These are phyloP conservation scores for Hypoxylon sp. DNA, from an alignment of 2,329 filamentous ascomycete genomes.

Conservation along the genomic window DNA sequence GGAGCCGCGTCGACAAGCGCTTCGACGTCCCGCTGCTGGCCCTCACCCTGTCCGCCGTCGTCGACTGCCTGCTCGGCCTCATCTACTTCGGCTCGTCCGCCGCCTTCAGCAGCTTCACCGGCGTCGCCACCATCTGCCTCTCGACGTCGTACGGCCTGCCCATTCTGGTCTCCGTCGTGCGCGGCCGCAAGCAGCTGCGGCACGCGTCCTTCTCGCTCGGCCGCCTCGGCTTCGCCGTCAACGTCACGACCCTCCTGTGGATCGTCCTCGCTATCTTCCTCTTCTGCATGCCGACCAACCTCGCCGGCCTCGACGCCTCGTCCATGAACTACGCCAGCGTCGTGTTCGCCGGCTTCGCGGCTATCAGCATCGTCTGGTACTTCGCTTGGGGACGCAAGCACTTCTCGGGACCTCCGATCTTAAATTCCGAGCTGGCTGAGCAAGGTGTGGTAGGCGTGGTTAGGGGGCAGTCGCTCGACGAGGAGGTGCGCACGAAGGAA, in stretches of 20 bases:
- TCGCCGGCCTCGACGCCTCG: constrained; percentile 60
- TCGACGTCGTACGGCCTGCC: constrained; percentile 79
- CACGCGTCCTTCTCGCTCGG: constrained; percentile 74
- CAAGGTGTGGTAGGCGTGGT: constrained; percentile 34
- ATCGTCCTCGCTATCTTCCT: constrained; percentile 73
- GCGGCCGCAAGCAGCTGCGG: constrained; percentile 70
- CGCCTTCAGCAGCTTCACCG: constrained; percentile 82
- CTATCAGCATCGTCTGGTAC: constrained; percentile 69
- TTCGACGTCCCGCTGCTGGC: constrained; percentile 76
- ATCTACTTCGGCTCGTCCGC: constrained; percentile 82
- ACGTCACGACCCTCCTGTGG: constrained; percentile 73
- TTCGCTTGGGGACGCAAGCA: constrained; percentile 67
- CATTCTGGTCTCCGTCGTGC: constrained; percentile 74
- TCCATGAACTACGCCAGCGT: constrained; percentile 74
- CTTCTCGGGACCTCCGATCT: constrained; percentile 65
- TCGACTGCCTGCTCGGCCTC: constrained; percentile 75
- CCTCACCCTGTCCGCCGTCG: constrained; percentile 70
- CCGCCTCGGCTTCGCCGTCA: constrained; percentile 72
- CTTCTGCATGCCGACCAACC: constrained; percentile 76
- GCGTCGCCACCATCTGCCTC: constrained; percentile 80
- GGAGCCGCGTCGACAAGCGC: constrained; percentile 69
- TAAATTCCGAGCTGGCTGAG: constrained; percentile 39
- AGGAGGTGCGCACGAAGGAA: constrained; percentile 27
- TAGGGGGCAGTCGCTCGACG: constrained; percentile 34
- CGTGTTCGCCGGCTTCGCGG: constrained; percentile 69